Percentiles rank a stretch among this genome's conserved stretches.
phyloP scores from a whole-genome alignment of 208 protist genomes.

The Leishmania aethiopica region DNA sequence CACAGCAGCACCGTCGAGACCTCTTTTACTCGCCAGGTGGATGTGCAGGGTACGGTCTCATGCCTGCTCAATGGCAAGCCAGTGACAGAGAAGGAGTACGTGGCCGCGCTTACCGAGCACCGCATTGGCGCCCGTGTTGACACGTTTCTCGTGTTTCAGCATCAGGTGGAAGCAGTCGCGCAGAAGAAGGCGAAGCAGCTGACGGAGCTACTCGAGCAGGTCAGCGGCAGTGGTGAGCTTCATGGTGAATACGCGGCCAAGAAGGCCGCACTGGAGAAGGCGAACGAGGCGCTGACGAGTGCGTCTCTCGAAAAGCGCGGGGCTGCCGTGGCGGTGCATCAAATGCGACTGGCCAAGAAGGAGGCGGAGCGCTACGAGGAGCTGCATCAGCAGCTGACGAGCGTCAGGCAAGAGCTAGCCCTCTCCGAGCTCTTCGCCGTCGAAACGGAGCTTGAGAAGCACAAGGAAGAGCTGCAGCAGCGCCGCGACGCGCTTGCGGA shows the following conservation, averaged over 20 bases:
- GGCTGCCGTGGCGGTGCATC: conserved; percentile 90
- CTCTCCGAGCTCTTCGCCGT: conserved; percentile 93
- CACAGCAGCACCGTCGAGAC: conserved; percentile 46
- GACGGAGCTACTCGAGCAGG: conserved; percentile 96
- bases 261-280: conserved; percentile 64
- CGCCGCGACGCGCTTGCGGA: conserved; percentile 57
- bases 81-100: conserved; percentile 86
- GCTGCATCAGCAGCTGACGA: conserved; percentile 42
- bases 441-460: conserved; percentile 71
- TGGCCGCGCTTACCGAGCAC: conserved; percentile 65
- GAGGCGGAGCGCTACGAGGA: conserved; percentile 94
- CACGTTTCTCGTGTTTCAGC: conserved; percentile 97
- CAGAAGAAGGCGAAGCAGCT: conserved; percentile 95
- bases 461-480: conserved; percentile 66
- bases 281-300: conserved; percentile 77
- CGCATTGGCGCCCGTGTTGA: conserved; percentile 89
- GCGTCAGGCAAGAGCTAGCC: conserved; percentile 67
- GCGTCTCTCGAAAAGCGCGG: conserved; percentile 92
- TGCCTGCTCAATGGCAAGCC: conserved; percentile 82
- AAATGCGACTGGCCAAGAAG: conserved; percentile 95
- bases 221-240: conserved; percentile 94
- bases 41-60: conserved; percentile 48
- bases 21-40: conserved; percentile 79
- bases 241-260: conserved; percentile 93
- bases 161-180: conserved; percentile 96